These are phyloP conservation scores for Bruguiera hainesii DNA, from an alignment of 441 rosid species.

Conservation along the genomic window DNA sequence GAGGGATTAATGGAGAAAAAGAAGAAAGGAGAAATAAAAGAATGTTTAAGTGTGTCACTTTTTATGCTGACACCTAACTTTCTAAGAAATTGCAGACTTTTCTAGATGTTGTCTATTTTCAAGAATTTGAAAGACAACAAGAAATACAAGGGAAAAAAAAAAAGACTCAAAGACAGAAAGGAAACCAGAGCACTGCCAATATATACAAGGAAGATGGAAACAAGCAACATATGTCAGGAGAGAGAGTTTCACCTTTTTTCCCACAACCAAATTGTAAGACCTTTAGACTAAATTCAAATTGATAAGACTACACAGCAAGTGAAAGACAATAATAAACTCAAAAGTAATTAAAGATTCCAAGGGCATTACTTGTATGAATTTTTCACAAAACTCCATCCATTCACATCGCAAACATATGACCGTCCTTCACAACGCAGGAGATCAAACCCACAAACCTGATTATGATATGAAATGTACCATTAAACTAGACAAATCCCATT, in stretches of 20 bases:
- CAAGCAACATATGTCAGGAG: no score
- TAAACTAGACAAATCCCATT: not conserved
- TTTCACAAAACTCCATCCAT: slow-evolving; percentile 99
- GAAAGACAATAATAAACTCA: not conserved
- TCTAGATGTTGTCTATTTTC: no score
- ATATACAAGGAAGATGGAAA: not conserved
- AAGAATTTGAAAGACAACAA: not conserved
- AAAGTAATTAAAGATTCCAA: not conserved
- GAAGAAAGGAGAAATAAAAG: no score
- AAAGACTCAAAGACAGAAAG: not conserved
- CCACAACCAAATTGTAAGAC: not conserved
- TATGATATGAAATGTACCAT: not conserved
- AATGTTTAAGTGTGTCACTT: not conserved
- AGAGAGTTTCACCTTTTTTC: no score
- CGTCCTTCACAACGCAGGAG: slow-evolving; percentile 96
- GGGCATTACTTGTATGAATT: slow-evolving; percentile 90
- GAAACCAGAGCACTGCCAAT: not conserved
- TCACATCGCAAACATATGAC: slow-evolving; percentile 99
- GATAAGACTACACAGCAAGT: no score
- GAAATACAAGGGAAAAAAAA: not conserved
- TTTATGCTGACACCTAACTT: not conserved
- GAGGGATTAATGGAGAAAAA: not conserved
- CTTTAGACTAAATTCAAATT: not conserved
- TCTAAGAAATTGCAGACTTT: not conserved
- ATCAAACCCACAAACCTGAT: slow-evolving; percentile 99